Conservation (phyloP, 2,329 filamentous ascomycete species). For the Ceratocystis diversiconidia region DNA sequence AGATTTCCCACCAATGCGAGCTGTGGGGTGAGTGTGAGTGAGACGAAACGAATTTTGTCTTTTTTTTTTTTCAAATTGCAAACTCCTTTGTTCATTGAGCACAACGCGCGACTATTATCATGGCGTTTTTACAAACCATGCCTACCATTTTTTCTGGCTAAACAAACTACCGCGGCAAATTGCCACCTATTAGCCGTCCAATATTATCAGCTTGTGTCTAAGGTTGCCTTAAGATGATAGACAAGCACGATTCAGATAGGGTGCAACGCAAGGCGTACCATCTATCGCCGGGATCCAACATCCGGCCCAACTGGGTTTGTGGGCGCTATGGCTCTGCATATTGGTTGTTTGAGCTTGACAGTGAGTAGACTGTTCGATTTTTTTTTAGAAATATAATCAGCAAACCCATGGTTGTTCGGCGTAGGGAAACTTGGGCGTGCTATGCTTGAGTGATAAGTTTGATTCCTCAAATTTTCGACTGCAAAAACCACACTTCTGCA, state of each 20-base stretch:
- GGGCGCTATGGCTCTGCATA: not conserved
- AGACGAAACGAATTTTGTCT: not conserved
- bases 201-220: not conserved
- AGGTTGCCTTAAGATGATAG: not conserved
- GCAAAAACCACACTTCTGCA: not conserved
- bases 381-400: not conserved
- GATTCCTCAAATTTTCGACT: not conserved
- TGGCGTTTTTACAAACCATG: too few relatives aligned
- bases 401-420: too few relatives aligned
- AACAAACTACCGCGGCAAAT: not conserved
- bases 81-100: too few relatives aligned
- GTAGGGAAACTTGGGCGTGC: not conserved
- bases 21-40: not conserved
- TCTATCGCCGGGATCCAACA: not conserved
- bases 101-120: too few relatives aligned
- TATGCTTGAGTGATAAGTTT: not conserved
- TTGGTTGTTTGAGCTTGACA: not conserved
- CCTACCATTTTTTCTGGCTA: too few relatives aligned
- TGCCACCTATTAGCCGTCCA: not conserved
- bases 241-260: not conserved
- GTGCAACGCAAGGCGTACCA: not conserved
- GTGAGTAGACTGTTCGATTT: not conserved
- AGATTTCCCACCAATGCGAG: not conserved
- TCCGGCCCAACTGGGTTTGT: not conserved
- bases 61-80: too few relatives aligned